Percentiles rank a stretch among this genome's conserved stretches.
Conservation (phyloP, 23 red algal species). For the Gracilaria domingensis region DNA sequence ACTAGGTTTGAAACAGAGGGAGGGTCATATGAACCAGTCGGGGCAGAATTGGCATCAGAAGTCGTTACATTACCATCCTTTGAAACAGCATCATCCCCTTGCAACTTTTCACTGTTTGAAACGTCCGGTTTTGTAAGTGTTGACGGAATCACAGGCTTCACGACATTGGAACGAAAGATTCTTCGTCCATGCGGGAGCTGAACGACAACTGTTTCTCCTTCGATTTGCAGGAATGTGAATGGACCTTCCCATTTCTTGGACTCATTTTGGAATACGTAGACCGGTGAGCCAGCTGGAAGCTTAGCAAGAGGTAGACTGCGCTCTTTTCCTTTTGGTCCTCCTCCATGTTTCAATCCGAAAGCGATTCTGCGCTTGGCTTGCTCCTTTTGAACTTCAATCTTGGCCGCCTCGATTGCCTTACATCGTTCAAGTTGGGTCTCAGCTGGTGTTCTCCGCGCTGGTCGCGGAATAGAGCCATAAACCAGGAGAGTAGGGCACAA, state of each 20-base stretch:
- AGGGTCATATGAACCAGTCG: too few species aligned
- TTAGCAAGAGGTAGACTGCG: neutral
- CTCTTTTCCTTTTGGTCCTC: conserved; percentile 14
- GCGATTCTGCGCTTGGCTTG: conserved; percentile 33
- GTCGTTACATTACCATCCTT: too few species aligned
- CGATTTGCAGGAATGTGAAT: conserved; percentile 13
- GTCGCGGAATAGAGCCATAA: neutral
- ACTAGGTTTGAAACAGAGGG: too few species aligned
- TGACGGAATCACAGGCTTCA: neutral
- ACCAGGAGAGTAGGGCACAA: conserved; percentile 35
- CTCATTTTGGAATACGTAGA: neutral
- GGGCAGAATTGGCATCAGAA: too few species aligned
- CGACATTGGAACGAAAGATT: conserved; percentile 25
- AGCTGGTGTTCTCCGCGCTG: neutral
- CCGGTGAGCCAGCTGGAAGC: neutral
- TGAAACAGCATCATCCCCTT: too few species aligned
- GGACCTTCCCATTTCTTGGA: conserved; percentile 19
- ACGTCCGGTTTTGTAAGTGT: too few species aligned
- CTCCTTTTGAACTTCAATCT: conserved; percentile 15
- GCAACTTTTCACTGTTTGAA: too few species aligned
- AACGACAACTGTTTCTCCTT: conserved; percentile 18
- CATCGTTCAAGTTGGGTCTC: neutral
- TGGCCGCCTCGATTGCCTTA: neutral
- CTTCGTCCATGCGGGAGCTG: conserved; percentile 4
- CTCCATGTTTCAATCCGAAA: neutral